Conservation (phyloP, 2,329 filamentous ascomycete species). For the Fusarium anguioides region DNA sequence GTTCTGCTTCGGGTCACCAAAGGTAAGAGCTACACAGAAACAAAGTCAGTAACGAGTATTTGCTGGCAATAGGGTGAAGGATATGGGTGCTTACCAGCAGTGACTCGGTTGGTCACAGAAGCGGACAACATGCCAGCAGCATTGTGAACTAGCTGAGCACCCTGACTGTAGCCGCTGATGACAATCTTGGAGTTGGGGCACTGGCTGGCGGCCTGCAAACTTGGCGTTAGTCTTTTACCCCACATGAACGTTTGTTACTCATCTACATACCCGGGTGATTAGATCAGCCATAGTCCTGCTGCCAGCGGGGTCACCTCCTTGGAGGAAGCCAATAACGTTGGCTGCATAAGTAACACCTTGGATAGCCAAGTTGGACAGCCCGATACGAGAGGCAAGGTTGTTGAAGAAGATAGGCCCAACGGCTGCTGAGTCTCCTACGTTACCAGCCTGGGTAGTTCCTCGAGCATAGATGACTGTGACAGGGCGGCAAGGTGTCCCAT, state of each 20-base stretch:
- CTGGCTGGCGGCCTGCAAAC: background rate
- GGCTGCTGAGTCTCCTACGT: background rate
- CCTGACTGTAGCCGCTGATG: background rate
- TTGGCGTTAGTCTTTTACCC: background rate
- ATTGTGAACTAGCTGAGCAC: background rate
- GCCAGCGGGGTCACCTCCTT: background rate
- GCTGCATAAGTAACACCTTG: background rate
- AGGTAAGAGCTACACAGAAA: background rate
- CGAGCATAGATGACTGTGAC: slow-evolving; percentile 4
- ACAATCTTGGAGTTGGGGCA: slow-evolving; percentile 5
- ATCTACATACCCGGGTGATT: background rate
- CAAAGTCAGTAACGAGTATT: background rate
- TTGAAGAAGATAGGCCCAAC: background rate
- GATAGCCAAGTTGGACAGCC: background rate
- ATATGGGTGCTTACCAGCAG: background rate
- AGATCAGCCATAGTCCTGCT: background rate
- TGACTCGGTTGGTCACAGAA: background rate
- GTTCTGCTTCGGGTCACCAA: background rate
- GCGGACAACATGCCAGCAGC: background rate
- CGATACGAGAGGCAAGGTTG: background rate
- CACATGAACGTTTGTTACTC: background rate
- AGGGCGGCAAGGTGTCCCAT: slow-evolving; percentile 6
- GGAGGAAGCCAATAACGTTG: background rate
- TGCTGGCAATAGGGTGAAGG: fast-evolving
- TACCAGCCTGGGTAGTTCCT: background rate